These are phyloP conservation scores for Colletotrichum sp. DNA, from an alignment of 2,329 filamentous ascomycete species.

Conservation along the genomic window DNA sequence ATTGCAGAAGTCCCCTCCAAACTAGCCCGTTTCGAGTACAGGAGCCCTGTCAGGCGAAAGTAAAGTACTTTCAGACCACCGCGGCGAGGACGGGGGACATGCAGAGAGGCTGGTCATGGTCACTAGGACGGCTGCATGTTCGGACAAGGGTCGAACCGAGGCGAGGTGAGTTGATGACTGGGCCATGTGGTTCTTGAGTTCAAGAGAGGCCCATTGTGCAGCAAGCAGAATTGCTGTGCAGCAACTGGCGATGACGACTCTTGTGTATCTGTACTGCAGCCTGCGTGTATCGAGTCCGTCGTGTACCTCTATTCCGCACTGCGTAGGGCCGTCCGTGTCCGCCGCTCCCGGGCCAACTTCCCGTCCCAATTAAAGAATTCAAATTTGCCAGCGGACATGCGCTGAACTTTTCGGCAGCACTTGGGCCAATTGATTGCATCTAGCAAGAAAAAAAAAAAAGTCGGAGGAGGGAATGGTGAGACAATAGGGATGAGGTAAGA, in stretches of 20 bases:
- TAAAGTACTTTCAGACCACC: background rate
- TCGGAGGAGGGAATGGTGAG: background rate
- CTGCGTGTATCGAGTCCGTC: background rate
- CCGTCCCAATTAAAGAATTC: slow-evolving; percentile 4
- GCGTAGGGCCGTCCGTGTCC: background rate
- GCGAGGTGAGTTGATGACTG: background rate
- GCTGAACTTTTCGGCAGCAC: background rate
- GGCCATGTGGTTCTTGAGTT: background rate
- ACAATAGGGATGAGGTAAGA: background rate
- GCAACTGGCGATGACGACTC: background rate
- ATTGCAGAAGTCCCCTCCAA: background rate
- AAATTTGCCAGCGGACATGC: background rate
- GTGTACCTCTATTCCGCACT: background rate
- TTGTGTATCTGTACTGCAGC: background rate
- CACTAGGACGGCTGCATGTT: background rate
- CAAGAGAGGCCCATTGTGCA: background rate
- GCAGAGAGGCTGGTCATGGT: background rate
- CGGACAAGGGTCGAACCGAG: background rate
- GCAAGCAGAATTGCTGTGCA: background rate
- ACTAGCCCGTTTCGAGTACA: slow-evolving; percentile 17
- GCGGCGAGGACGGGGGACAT: background rate
- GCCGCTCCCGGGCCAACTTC: slow-evolving; percentile 9
- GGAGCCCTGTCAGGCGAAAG: background rate
- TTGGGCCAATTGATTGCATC: slow-evolving; percentile 9
- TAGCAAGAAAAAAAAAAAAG: background rate